phyloP scores from a whole-genome alignment of 2,329 filamentous ascomycete genomes.

The Ophiobolus disseminans region DNA sequence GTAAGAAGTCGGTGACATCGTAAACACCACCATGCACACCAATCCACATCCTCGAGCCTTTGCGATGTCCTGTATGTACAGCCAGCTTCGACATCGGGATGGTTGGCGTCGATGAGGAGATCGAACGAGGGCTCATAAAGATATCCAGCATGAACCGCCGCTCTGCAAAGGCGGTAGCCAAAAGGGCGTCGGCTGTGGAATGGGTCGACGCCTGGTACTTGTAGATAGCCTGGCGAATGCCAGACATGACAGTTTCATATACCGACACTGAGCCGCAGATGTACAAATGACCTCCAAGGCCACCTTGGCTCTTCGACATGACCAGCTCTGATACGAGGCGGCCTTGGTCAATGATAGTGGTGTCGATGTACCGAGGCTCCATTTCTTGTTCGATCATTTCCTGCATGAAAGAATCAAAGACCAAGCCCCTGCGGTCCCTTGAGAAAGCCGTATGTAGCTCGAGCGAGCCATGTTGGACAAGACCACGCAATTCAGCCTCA shows the following conservation, averaged over 20 bases:
- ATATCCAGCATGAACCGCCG: slow-evolving; percentile 62
- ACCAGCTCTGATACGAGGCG: slow-evolving; percentile 60
- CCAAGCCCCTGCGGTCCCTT: slow-evolving; percentile 56
- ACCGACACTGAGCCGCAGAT: slow-evolving; percentile 59
- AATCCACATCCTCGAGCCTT: slow-evolving; percentile 59
- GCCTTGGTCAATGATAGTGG: slow-evolving; percentile 59
- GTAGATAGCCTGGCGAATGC: slow-evolving; percentile 62
- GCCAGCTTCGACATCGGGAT: slow-evolving; percentile 61
- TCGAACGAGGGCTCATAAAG: slow-evolving; percentile 63
- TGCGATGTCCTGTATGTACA: slow-evolving; percentile 59
- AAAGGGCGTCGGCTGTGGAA: slow-evolving; percentile 59
- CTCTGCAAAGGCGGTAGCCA: slow-evolving; percentile 63
- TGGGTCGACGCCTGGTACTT: slow-evolving; percentile 61
- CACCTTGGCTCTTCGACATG: slow-evolving; percentile 64
- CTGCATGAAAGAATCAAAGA: slow-evolving; percentile 49
- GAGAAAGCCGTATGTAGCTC: slow-evolving; percentile 63
- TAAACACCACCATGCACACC: slow-evolving; percentile 62
- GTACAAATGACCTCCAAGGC: slow-evolving; percentile 58
- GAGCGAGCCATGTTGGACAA: slow-evolving; percentile 57
- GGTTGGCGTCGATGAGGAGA: slow-evolving; percentile 59
- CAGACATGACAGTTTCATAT: slow-evolving; percentile 63
- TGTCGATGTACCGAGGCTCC: slow-evolving; percentile 61
- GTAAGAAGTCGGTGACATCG: slow-evolving; percentile 60
- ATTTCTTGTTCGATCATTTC: slow-evolving; percentile 60
- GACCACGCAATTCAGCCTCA: slow-evolving; percentile 57